Percentiles rank a stretch among this genome's conserved stretches.
Conservation (phyloP, 2,329 filamentous ascomycete species). For the Fusarium cyanostomum region DNA sequence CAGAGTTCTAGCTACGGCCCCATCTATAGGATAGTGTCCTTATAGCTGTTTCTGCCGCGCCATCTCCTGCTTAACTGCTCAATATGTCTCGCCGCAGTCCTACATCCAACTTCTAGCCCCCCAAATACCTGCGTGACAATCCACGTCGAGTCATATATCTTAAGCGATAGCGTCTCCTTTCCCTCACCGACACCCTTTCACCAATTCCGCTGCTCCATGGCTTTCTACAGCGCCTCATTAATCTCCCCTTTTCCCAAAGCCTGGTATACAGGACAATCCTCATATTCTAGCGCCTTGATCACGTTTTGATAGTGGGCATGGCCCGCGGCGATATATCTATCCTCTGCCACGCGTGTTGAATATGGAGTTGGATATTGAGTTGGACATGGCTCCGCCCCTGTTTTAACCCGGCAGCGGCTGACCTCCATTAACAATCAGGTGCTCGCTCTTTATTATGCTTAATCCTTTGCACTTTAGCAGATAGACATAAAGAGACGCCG, state of each 20-base stretch:
- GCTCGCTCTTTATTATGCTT: too few relatives aligned
- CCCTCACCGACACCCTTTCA: conserved; percentile 74
- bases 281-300: conserved; percentile 67
- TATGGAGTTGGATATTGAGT: background rate
- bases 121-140: conserved; percentile 67
- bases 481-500: too few relatives aligned
- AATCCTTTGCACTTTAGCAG: too few relatives aligned
- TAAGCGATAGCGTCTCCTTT: conserved; percentile 54
- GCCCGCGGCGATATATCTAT: conserved; percentile 5
- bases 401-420: too few relatives aligned
- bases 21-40: conserved; percentile 10
- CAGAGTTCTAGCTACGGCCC: too few relatives aligned
- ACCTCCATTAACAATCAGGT: too few relatives aligned
- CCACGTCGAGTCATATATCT: conserved; percentile 68
- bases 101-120: conserved; percentile 68
- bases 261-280: conserved; percentile 63
- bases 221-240: conserved; percentile 66
- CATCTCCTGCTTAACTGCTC: conserved; percentile 49
- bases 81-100: conserved; percentile 59
- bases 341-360: background rate
- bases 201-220: conserved; percentile 75
- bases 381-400: background rate
- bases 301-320: conserved; percentile 78
- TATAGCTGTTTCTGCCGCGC: conserved; percentile 52
- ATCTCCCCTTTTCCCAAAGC: conserved; percentile 66